These are phyloP conservation scores for Stenocarpella maydis DNA, from an alignment of 2,329 filamentous ascomycete species.

Conservation along the genomic window DNA sequence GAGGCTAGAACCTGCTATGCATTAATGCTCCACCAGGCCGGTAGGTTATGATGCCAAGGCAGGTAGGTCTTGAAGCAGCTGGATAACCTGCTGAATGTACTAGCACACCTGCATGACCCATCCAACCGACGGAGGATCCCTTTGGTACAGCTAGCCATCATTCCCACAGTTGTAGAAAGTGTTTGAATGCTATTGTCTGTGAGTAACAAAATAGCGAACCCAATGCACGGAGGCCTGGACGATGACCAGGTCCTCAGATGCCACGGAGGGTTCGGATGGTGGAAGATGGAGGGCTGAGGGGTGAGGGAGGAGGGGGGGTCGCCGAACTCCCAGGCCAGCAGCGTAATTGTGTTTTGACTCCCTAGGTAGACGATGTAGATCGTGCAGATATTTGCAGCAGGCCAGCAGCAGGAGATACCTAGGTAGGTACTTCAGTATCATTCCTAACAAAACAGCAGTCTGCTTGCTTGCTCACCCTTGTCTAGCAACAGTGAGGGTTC, in stretches of 20 bases:
- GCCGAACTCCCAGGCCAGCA: too few relatives aligned
- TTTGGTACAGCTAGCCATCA: not conserved
- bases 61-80: not conserved
- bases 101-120: not conserved
- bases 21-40: not conserved
- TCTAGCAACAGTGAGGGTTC: not conserved
- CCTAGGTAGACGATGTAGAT: too few relatives aligned
- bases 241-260: not conserved
- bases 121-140: not conserved
- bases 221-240: not conserved
- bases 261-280: not conserved
- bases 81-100: not conserved
- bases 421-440: too few relatives aligned
- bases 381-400: not conserved
- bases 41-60: not conserved
- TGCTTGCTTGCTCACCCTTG: not conserved
- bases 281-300: too few relatives aligned
- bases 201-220: not conserved
- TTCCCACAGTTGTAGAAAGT: not conserved
- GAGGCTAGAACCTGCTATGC: not conserved
- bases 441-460: not conserved
- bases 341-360: not conserved
- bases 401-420: not conserved
- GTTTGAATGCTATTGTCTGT: not conserved
- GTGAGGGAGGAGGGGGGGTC: too few relatives aligned